phyloP scores from a whole-genome alignment of 768 basidiomycete species.

The Rhizopogon salebrosus region DNA sequence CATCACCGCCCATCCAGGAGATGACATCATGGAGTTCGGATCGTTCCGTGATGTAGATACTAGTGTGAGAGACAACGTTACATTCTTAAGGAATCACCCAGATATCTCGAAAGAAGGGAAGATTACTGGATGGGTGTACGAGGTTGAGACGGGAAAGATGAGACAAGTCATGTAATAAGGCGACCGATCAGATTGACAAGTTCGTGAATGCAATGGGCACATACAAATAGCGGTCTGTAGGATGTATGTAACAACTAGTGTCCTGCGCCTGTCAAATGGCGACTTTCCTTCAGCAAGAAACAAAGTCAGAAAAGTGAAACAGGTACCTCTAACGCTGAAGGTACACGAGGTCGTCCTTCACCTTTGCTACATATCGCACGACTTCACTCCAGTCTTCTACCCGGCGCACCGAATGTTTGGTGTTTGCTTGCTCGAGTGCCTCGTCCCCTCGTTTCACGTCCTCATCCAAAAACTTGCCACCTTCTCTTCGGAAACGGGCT shows the following conservation, averaged over 20 bases:
- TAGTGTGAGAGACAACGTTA: slow-evolving; percentile 53
- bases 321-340: neutral
- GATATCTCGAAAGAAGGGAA: slow-evolving; percentile 48
- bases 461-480: slow-evolving; percentile 53
- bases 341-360: neutral
- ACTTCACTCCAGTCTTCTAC: slow-evolving; percentile 60
- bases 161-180: slow-evolving; percentile 10
- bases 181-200: neutral
- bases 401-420: slow-evolving; percentile 40
- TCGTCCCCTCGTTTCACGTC: slow-evolving; percentile 29
- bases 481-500: slow-evolving; percentile 40
- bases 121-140: slow-evolving; percentile 65
- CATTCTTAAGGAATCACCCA: slow-evolving; percentile 50
- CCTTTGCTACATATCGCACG: slow-evolving; percentile 16
- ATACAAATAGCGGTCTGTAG: neutral
- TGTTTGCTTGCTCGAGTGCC: slow-evolving; percentile 38
- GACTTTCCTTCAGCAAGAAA: neutral
- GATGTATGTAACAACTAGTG: neutral
- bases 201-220: neutral
- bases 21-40: slow-evolving; percentile 49
- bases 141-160: slow-evolving; percentile 59
- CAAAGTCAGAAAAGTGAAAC: neutral
- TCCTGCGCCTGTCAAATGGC: neutral
- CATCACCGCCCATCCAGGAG: slow-evolving; percentile 37
- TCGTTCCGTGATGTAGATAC: slow-evolving; percentile 36